Evolutionary conservation across 1,139 yeast species (phyloP).

Genomic region (Nakaseomyces glabratus): DNA sequence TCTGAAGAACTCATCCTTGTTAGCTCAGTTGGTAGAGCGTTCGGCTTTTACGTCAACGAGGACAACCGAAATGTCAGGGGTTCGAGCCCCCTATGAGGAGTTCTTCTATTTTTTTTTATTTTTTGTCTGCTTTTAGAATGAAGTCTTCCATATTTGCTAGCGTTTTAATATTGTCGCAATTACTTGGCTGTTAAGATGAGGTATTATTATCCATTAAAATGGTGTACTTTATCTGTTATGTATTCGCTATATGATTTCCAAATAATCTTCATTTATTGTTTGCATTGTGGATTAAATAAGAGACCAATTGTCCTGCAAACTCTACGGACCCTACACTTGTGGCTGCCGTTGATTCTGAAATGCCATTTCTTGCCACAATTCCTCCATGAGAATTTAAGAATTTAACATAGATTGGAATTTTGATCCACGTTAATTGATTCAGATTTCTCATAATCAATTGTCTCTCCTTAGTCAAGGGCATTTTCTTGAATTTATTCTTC

Average conservation of each 20-base stretch:
- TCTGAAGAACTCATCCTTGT: constrained; percentile 33
- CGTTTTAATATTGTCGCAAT: too few species aligned
- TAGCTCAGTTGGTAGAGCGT: constrained; percentile 33
- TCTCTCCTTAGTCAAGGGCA: constrained; percentile 40
- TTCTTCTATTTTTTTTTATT: constrained; percentile 18
- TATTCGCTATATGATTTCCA: too few species aligned
- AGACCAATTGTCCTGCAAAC: constrained; percentile 22
- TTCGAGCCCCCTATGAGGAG: constrained; percentile 36
- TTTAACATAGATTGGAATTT: constrained; percentile 55
- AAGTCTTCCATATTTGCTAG: too few species aligned
- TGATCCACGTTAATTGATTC: constrained; percentile 52
- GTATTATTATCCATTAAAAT: too few species aligned
- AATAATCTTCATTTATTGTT: too few species aligned
- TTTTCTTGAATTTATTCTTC: constrained; percentile 15
- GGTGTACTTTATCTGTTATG: too few species aligned
- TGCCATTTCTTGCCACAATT: constrained; percentile 59
- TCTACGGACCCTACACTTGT: constrained; percentile 26
- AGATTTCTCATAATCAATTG: constrained; percentile 40
- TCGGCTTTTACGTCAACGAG: constrained; percentile 31
- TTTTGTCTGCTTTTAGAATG: too few species aligned
- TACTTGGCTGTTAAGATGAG: too few species aligned
- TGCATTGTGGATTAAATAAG: constrained; percentile 16
- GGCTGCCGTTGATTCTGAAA: constrained; percentile 27
- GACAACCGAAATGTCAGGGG: constrained; percentile 34
- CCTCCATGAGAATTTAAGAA: constrained; percentile 68